Base-by-base conservation (phyloP, 331 rosid species). In the Malus hybrid region DNA sequence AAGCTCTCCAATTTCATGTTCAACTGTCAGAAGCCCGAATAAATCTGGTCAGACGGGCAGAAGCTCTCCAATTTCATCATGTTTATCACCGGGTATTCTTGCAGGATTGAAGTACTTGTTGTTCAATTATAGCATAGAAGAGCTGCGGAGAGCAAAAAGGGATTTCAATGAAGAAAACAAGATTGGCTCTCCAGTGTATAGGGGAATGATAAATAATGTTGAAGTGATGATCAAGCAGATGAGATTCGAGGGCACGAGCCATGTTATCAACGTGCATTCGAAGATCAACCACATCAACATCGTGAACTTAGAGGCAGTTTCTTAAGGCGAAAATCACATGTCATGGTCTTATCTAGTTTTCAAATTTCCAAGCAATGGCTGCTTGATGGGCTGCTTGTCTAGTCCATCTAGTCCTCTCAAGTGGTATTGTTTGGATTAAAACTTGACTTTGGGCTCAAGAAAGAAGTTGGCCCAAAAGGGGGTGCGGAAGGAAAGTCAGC, bases 281-380 rank as follows among this genome's bases (percentile, higher is more conserved):
- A 91, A 80, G 39, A 86, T 89, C 80, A 91, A 91, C 75, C 92
- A 89, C 80, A 72, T 89, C 63, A 91, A 89, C 48, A 80, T 91
- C 76, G 86, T 91, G 83, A 89, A 83, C 59, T 81, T 89, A 24
- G 80, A 76, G 69, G 97, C 90, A 27, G 89, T 87, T 22, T 89
- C 90, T 39, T 89, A 87, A 67, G 88, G 85, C 59, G 89, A 85
- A 60, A 64, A 32, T 73, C 75, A 76, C 39, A 78, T 52, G 50
- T 70, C 87, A 55, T 85, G 86, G 90, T 86, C 89, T 65, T 89
- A 79, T 65, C 65, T 91, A 28, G 88, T 87, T 61, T 91, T 84
- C 70, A 92, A 91, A 73, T 79, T 70, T 44, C 93, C 97, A n/a
- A 83, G 84, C 52, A 89, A 86, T 50, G 93, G 91, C 20, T 76